Evolutionary conservation across 148 eudicot species (phyloP).

Genomic region (Camellia lanceoleosa): DNA sequence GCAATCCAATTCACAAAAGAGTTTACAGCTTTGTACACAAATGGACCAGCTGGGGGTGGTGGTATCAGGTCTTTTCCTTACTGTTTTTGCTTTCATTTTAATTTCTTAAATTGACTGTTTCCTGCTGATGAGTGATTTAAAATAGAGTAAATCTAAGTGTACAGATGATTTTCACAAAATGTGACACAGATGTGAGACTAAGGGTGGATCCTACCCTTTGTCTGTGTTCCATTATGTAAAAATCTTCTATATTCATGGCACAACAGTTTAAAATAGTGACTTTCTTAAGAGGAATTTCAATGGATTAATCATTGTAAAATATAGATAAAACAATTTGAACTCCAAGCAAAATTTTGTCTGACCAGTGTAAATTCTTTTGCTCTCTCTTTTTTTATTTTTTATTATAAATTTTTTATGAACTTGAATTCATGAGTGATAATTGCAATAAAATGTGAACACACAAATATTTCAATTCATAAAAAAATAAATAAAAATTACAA

Average conservation of each 20-base stretch:
- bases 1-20: constrained; percentile 70
- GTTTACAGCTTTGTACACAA: constrained; percentile 87
- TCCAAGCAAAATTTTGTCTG: neutral
- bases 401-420: too few species aligned
- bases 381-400: too few species aligned
- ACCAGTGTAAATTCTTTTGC: neutral
- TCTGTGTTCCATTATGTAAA: too few species aligned
- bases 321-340: neutral
- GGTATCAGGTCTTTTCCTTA: constrained; percentile 71
- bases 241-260: too few species aligned
- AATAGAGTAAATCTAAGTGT: neutral
- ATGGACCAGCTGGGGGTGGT: constrained; percentile 98
- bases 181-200: too few species aligned
- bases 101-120: neutral
- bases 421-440: too few species aligned
- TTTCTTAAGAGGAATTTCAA: neutral
- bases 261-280: neutral
- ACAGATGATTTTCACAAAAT: too few species aligned
- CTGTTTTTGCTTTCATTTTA: neutral
- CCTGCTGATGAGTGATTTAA: neutral
- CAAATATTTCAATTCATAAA: too few species aligned
- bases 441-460: too few species aligned
- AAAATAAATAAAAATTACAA: too few species aligned
- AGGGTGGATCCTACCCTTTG: too few species aligned
- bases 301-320: neutral